phyloP scores from a whole-genome alignment of 1,139 yeast species.

The Suhomyces yuchorum region DNA sequence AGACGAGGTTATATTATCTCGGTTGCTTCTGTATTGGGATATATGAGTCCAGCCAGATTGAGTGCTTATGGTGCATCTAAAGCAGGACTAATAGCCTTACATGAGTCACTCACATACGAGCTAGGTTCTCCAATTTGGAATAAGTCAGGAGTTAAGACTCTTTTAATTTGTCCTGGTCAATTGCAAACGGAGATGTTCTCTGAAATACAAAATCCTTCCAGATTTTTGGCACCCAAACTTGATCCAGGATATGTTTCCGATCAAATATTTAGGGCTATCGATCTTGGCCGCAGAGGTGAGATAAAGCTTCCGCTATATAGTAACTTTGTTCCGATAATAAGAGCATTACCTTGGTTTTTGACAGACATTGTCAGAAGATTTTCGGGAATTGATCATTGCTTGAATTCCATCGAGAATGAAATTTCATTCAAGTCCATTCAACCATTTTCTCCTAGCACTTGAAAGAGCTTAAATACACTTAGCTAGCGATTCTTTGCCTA shows the following conservation, averaged over 20 bases:
- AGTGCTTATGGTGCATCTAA: constrained; percentile 89
- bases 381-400: constrained; percentile 66
- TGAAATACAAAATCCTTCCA: constrained; percentile 71
- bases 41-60: constrained; percentile 78
- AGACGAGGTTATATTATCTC: constrained; percentile 78
- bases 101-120: constrained; percentile 78
- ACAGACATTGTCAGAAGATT: constrained; percentile 53
- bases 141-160: constrained; percentile 62
- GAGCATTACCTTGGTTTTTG: constrained; percentile 74
- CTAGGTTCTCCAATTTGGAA: constrained; percentile 54
- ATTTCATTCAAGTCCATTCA: background rate
- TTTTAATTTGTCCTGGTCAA: constrained; percentile 87
- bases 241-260: constrained; percentile 67
- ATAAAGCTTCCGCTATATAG: constrained; percentile 77
- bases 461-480: background rate
- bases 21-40: constrained; percentile 80
- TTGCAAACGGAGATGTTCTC: constrained; percentile 70
- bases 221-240: constrained; percentile 76
- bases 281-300: constrained; percentile 66
- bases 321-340: constrained; percentile 65
- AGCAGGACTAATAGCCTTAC: constrained; percentile 81
- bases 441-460: too few relatives aligned
- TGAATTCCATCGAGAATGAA: constrained; percentile 24
- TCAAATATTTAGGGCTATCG: constrained; percentile 56
- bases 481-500: background rate